Percentiles rank a stretch among this genome's conserved stretches.
These are phyloP conservation scores for Thalia dealbata DNA, from an alignment of 176 grass and related monocot species.

Conservation along the genomic window DNA sequence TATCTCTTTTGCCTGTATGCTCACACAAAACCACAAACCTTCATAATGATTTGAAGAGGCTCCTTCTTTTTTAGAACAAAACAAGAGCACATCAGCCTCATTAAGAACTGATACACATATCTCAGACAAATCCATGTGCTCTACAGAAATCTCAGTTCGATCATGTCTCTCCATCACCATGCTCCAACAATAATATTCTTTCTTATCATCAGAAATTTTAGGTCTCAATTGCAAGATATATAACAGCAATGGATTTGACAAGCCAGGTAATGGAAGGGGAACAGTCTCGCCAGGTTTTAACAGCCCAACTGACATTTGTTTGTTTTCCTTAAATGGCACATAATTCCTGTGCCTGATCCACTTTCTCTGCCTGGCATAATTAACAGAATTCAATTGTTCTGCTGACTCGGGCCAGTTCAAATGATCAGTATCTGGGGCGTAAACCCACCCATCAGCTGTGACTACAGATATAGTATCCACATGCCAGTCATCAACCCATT, in stretches of 20 bases:
- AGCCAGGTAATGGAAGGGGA: conserved; percentile 57
- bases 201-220: conserved; percentile 21
- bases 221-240: conserved; percentile 69
- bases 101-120: conserved; percentile 78
- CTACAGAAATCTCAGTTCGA: conserved; percentile 40
- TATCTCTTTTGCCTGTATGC: conserved; percentile 83
- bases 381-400: not conserved
- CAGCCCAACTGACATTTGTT: conserved; percentile 52
- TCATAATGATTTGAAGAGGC: conserved; percentile 38
- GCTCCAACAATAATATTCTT: conserved; percentile 68
- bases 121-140: conserved; percentile 33
- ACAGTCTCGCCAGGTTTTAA: conserved; percentile 53
- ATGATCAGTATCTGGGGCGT: conserved; percentile 27
- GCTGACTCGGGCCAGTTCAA: conserved; percentile 22
- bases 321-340: conserved; percentile 30
- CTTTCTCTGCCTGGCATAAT: conserved; percentile 32
- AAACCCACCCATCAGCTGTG: conserved; percentile 37
- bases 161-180: conserved; percentile 48
- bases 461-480: conserved; percentile 22
- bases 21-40: conserved; percentile 80
- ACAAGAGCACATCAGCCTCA: conserved; percentile 79
- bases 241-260: conserved; percentile 47
- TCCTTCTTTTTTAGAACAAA: conserved; percentile 56
- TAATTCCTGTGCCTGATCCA: conserved; percentile 34
- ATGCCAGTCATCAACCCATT: conserved; percentile 44